Percentiles rank a stretch among this genome's conserved stretches.
Conservation (phyloP, 768 basidiomycete species). For the Leccinum imitatum region DNA sequence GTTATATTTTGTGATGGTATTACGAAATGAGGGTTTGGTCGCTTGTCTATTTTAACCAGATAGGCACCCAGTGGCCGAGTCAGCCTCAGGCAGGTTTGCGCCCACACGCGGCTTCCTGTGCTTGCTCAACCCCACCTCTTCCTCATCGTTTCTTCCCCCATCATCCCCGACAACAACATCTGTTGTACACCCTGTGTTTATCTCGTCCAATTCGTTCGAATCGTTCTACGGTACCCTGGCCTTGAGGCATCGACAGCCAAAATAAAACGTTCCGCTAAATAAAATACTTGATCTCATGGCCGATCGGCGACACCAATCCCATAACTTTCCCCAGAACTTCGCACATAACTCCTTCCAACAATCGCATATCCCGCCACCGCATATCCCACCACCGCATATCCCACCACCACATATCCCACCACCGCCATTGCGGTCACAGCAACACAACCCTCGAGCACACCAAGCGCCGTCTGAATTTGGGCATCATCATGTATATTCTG, state of each 20-base stretch:
- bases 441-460: constrained; percentile 36
- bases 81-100: constrained; percentile 23
- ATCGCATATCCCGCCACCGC: constrained; percentile 42
- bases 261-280: constrained; percentile 15
- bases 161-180: constrained; percentile 27
- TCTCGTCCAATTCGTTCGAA: constrained; percentile 23
- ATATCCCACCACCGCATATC: constrained; percentile 32
- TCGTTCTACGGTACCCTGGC: constrained; percentile 22
- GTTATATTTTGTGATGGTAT: not conserved
- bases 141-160: constrained; percentile 46
- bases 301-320: constrained; percentile 43
- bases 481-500: constrained; percentile 30
- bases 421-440: constrained; percentile 41
- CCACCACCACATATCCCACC: constrained; percentile 31
- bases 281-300: constrained; percentile 49
- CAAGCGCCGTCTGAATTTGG: constrained; percentile 47
- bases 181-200: constrained; percentile 21
- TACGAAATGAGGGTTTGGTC: not conserved
- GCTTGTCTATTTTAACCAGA: not conserved
- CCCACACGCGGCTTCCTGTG: constrained; percentile 50
- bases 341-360: constrained; percentile 42
- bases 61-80: not conserved
- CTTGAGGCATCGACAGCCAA: constrained; percentile 29
- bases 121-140: constrained; percentile 36
- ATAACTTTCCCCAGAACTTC: constrained; percentile 43